Conservation (phyloP, 257 asterid genomes). For the Misopates orontium region DNA sequence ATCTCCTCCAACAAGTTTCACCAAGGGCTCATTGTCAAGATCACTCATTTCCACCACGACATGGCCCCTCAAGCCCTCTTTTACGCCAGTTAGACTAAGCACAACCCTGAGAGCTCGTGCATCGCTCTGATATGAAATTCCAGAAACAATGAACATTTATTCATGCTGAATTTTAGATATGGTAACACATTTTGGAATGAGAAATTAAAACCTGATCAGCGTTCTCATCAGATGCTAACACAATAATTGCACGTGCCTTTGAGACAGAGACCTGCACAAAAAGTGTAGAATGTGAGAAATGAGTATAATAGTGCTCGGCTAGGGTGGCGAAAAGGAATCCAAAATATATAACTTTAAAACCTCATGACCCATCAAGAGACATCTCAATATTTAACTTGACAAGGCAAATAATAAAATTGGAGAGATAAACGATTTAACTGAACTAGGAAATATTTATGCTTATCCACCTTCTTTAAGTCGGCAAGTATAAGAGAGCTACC, state of each 20-base stretch:
- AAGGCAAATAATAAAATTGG: slow-evolving; percentile 15
- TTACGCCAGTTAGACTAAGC: slow-evolving; percentile 92
- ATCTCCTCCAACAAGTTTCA: slow-evolving; percentile 98
- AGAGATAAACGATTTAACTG: slow-evolving; percentile 13
- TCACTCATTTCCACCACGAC: slow-evolving; percentile 99
- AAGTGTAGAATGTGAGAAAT: slow-evolving; percentile 15
- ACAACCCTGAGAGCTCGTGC: slow-evolving; percentile 98
- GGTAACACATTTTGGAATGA: slow-evolving; percentile 20
- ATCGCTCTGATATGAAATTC: slow-evolving; percentile 67
- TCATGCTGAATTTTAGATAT: slow-evolving; percentile 13
- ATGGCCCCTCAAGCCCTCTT: slow-evolving; percentile 90
- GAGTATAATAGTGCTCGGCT: slow-evolving; percentile 15
- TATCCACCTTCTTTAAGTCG: slow-evolving; percentile 78
- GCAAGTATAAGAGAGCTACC: slow-evolving; percentile 99
- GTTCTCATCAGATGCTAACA: slow-evolving; percentile 94
- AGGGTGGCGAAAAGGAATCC: slow-evolving; percentile 7
- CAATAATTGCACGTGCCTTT: slow-evolving; percentile 93
- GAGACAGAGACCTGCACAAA: slow-evolving; percentile 86
- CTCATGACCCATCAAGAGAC: slow-evolving; percentile 12
- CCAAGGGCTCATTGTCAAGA: slow-evolving; percentile 97
- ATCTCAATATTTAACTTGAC: slow-evolving; percentile 6
- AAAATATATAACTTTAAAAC: slow-evolving; percentile 7
- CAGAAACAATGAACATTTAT: slow-evolving; percentile 28
- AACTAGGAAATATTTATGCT: slow-evolving; percentile 19
- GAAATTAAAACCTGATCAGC: slow-evolving; percentile 81